Evolutionary conservation across 2,329 filamentous ascomycete species (phyloP).

Genomic region (Colletotrichum sp.): DNA sequence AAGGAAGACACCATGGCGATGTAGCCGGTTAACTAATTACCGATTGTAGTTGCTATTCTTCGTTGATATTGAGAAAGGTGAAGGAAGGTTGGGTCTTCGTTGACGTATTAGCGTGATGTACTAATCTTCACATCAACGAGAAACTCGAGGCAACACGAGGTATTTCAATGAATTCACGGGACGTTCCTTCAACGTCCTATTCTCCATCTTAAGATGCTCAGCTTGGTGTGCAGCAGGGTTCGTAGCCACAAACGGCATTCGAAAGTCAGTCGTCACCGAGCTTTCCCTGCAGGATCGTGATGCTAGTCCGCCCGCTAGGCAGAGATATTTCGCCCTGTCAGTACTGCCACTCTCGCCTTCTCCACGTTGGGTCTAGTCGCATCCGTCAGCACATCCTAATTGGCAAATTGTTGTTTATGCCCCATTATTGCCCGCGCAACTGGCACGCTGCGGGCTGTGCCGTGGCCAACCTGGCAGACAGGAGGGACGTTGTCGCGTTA

Average conservation of each 20-base stretch:
- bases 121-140: fast-evolving
- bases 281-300: background rate
- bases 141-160: background rate
- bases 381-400: background rate
- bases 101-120: background rate
- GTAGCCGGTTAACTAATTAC: background rate
- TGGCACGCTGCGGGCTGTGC: background rate
- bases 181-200: background rate
- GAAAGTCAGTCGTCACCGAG: background rate
- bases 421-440: background rate
- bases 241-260: background rate
- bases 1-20: background rate
- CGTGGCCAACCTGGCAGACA: background rate
- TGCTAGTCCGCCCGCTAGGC: background rate
- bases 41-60: background rate
- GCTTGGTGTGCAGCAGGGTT: background rate
- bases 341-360: background rate
- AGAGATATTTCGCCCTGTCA: background rate
- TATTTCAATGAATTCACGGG: background rate
- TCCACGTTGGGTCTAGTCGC: background rate
- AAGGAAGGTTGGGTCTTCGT: background rate
- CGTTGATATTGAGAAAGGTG: fast-evolving
- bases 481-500: background rate
- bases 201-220: background rate
- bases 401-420: background rate